A percentile compares a stretch with the other conserved stretches of the same genome.
phyloP scores from a whole-genome alignment of 352 stramenopile genomes.

The Globisporangium ultimum region DNA sequence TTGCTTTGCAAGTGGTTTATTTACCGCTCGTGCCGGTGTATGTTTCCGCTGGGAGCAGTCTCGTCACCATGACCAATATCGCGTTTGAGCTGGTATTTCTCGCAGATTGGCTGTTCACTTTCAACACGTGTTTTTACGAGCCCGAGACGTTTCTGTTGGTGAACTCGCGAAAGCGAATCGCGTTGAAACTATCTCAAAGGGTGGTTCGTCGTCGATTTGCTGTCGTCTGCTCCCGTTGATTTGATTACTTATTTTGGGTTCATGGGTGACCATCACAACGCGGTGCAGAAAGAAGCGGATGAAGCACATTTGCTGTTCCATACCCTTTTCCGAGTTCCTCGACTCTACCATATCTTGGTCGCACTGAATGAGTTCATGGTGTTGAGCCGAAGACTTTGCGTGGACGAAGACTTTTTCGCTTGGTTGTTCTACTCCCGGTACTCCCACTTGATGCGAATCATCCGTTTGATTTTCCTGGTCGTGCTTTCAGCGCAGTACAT shows the following conservation, averaged over 20 bases:
- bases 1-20: slow-evolving; percentile 9
- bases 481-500: slow-evolving; percentile 11
- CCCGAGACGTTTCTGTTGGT: slow-evolving; percentile 2
- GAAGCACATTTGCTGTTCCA: slow-evolving; percentile 7
- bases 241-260: neutral
- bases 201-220: slow-evolving; percentile 7
- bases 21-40: slow-evolving; percentile 6
- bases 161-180: slow-evolving; percentile 2
- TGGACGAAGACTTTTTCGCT: slow-evolving; percentile 1
- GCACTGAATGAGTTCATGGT: slow-evolving; percentile 1
- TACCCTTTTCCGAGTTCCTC: slow-evolving; percentile 2
- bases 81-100: slow-evolving; percentile 9
- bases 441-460: slow-evolving; percentile 11
- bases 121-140: slow-evolving; percentile 13
- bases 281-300: neutral
- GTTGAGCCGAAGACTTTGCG: neutral
- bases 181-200: slow-evolving; percentile 2
- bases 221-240: slow-evolving; percentile 8
- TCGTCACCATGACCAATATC: slow-evolving; percentile 6
- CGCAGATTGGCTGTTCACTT: slow-evolving; percentile 1
- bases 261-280: neutral
- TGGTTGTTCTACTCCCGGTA: slow-evolving; percentile 15
- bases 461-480: slow-evolving; percentile 7
- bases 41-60: neutral
- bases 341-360: slow-evolving; percentile 2